Evolutionary conservation across 495 filamentous ascomycete species (phyloP).

Genomic region (Penicillium longicatenatum): DNA sequence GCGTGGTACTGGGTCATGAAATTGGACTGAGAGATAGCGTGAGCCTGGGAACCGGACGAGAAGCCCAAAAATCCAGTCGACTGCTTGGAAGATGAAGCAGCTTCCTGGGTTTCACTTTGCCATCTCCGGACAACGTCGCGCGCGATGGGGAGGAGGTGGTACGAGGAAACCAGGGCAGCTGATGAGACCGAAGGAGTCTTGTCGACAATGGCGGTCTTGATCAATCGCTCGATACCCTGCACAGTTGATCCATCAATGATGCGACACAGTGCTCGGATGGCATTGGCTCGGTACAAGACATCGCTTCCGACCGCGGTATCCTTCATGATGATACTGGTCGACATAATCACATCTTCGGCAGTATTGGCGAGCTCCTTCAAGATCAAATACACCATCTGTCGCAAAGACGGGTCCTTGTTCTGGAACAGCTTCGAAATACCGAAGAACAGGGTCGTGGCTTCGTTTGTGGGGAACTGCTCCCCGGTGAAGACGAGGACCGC

Average conservation of each 20-base stretch:
- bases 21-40: slow-evolving; percentile 68
- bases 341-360: slow-evolving; percentile 99
- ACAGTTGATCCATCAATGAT: slow-evolving; percentile 99
- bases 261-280: slow-evolving; percentile 91
- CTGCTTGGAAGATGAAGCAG: slow-evolving; percentile 84
- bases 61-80: slow-evolving; percentile 90
- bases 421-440: slow-evolving; percentile 99
- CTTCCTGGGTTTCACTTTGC: slow-evolving; percentile 99
- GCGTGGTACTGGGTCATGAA: slow-evolving; percentile 99
- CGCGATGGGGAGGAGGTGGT: slow-evolving; percentile 95
- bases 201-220: slow-evolving; percentile 99
- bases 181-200: slow-evolving; percentile 98
- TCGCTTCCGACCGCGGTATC: slow-evolving; percentile 96
- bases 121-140: slow-evolving; percentile 94
- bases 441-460: slow-evolving; percentile 98
- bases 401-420: slow-evolving; percentile 96
- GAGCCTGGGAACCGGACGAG: slow-evolving; percentile 66
- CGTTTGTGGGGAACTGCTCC: slow-evolving; percentile 93
- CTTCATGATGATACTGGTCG: slow-evolving; percentile 99
- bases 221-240: slow-evolving; percentile 95
- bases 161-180: slow-evolving; percentile 94
- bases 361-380: slow-evolving; percentile 95
- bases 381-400: slow-evolving; percentile 98
- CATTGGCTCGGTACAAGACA: slow-evolving; percentile 93
- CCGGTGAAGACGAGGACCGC: slow-evolving; percentile 95